These are phyloP conservation scores for Yamadazyma songkhlaensis DNA, from an alignment of 1,139 yeast species.

Conservation along the genomic window DNA sequence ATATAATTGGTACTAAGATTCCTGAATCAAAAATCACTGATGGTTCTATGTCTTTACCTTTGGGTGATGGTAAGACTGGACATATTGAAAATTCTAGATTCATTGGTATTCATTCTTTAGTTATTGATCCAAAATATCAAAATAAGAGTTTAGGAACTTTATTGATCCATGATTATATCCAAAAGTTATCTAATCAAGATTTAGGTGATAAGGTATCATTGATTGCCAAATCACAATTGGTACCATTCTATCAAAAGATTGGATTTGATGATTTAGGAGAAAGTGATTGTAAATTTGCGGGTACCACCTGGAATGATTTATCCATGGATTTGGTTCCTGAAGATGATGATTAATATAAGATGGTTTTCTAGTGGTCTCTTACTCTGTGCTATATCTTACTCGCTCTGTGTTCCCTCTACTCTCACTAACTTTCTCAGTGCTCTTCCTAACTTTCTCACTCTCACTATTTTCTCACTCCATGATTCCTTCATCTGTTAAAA, in stretches of 20 bases:
- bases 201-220: constrained; percentile 77
- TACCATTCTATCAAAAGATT: constrained; percentile 74
- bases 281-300: constrained; percentile 60
- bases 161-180: constrained; percentile 83
- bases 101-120: constrained; percentile 82
- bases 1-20: constrained; percentile 80
- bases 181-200: constrained; percentile 82
- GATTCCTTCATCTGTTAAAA: constrained; percentile 41
- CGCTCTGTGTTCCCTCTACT: neutral
- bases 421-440: too few relatives aligned
- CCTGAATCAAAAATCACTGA: constrained; percentile 51
- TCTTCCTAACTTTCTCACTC: too few relatives aligned
- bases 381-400: too few relatives aligned
- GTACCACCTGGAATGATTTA: constrained; percentile 65
- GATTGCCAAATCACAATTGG: constrained; percentile 65
- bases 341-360: constrained; percentile 34
- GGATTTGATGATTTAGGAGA: constrained; percentile 71
- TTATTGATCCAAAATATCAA: constrained; percentile 74
- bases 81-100: constrained; percentile 73
- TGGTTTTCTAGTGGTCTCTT: too few relatives aligned
- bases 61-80: constrained; percentile 45
- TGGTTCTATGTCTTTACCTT: constrained; percentile 65
- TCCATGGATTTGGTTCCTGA: constrained; percentile 60
- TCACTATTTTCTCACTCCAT: too few relatives aligned
- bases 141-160: constrained; percentile 81